phyloP scores from a whole-genome alignment of 257 asterid genomes.

The Solanum bulbocastanum region DNA sequence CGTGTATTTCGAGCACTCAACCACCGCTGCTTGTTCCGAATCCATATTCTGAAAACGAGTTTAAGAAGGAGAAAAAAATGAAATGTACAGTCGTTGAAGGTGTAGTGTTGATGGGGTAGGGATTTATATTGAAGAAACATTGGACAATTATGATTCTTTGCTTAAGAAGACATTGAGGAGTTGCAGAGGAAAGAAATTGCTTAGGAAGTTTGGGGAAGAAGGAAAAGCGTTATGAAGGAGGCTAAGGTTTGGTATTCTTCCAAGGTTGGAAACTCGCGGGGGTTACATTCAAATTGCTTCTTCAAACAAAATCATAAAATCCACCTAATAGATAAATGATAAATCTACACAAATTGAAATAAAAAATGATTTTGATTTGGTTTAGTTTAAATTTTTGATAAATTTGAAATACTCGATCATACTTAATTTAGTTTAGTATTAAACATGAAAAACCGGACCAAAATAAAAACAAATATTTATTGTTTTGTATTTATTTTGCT shows the following conservation, averaged over 20 bases:
- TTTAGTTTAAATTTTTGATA: neutral
- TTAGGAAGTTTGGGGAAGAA: conserved; percentile 31
- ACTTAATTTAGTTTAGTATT: neutral
- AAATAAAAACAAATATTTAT: neutral
- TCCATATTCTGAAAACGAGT: conserved; percentile 24
- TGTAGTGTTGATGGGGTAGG: conserved; percentile 5
- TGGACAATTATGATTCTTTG: conserved; percentile 32
- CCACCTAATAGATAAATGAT: neutral
- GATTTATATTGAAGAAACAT: conserved; percentile 5
- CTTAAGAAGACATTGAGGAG: conserved; percentile 36
- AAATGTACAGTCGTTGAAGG: neutral
- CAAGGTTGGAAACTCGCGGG: conserved; percentile 49
- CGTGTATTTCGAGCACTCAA: conserved; percentile 40
- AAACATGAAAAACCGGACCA: neutral
- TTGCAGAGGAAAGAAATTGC: conserved; percentile 17
- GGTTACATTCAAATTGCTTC: neutral
- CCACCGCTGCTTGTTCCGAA: conserved; percentile 23
- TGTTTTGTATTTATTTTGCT: neutral
- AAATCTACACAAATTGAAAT: neutral
- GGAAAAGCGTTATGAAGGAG: conserved; percentile 20
- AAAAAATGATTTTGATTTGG: neutral
- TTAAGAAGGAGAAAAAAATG: neutral
- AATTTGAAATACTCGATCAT: neutral
- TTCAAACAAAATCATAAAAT: neutral
- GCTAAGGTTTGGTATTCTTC: conserved; percentile 56